Evolutionary conservation across 306 rosid genomes (phyloP).

Genomic region (Hippophae tibetana): DNA sequence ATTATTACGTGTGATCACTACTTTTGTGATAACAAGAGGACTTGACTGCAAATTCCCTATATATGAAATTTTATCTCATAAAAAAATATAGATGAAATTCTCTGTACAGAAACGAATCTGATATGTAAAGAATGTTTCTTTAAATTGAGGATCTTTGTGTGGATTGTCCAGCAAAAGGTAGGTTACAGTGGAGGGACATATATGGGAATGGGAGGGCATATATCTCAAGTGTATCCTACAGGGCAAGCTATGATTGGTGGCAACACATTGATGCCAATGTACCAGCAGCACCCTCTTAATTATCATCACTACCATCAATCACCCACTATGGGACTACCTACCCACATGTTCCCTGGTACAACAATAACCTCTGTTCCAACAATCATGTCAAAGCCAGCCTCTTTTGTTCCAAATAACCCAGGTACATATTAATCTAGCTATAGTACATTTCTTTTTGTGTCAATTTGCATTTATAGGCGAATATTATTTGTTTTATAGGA

Average conservation of each 20-base stretch:
- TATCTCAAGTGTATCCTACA: conserved; percentile 36
- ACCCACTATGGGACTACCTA: conserved; percentile 57
- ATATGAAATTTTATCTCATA: too few relatives aligned
- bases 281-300: conserved; percentile 26
- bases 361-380: conserved; percentile 33
- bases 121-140: too few relatives aligned
- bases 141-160: background rate
- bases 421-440: conserved; percentile 22
- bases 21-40: too few relatives aligned
- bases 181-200: conserved; percentile 39
- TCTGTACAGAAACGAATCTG: too few relatives aligned
- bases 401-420: conserved; percentile 40
- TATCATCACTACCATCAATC: conserved; percentile 52
- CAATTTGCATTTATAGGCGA: too few relatives aligned
- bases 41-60: too few relatives aligned
- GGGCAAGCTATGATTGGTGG: conserved; percentile 52
- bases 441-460: too few relatives aligned
- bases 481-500: background rate
- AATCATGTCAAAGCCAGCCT: conserved; percentile 44
- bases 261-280: conserved; percentile 68
- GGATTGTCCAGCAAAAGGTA: conserved; percentile 38
- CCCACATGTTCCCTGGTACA: conserved; percentile 47
- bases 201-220: conserved; percentile 59
- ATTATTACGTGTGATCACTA: too few relatives aligned
- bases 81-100: too few relatives aligned